Evolutionary conservation across 75 land plant species (phyloP).

Genomic region (Pinus tabuliformis): DNA sequence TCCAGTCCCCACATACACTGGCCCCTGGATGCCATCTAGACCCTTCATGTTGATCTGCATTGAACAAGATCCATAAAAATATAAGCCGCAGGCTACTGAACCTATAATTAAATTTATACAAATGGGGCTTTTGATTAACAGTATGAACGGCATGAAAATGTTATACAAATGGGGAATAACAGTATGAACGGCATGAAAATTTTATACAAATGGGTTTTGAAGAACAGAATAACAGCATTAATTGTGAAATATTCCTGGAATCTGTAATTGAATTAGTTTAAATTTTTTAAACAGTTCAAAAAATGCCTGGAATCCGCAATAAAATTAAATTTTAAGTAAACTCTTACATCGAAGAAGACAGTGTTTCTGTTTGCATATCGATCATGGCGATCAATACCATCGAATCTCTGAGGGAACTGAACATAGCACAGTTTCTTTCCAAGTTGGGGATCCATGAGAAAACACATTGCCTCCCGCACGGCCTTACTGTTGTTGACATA

Average conservation of each 20-base stretch:
- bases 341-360: slow-evolving; percentile 59
- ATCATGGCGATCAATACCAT: slow-evolving; percentile 73
- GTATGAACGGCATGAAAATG: no score
- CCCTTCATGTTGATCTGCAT: slow-evolving; percentile 67
- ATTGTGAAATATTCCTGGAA: no score
- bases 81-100: slow-evolving; percentile 12
- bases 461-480: slow-evolving; percentile 87
- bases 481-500: slow-evolving; percentile 81
- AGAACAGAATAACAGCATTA: no score
- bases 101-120: no score
- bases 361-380: slow-evolving; percentile 76
- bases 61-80: background rate
- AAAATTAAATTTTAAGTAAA: no score
- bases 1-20: slow-evolving; percentile 84
- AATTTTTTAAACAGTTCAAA: no score
- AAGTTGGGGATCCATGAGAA: slow-evolving; percentile 79
- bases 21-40: slow-evolving; percentile 80
- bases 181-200: no score
- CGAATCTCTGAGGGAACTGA: slow-evolving; percentile 81
- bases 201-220: no score
- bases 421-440: slow-evolving; percentile 60
- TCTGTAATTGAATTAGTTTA: no score
- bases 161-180: no score
- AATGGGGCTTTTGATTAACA: no score
- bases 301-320: no score